A percentile compares a stretch with the other conserved stretches of the same genome.
Evolutionary conservation across 2,329 filamentous ascomycete species (phyloP).

Genomic region (Daldinia sp.): DNA sequence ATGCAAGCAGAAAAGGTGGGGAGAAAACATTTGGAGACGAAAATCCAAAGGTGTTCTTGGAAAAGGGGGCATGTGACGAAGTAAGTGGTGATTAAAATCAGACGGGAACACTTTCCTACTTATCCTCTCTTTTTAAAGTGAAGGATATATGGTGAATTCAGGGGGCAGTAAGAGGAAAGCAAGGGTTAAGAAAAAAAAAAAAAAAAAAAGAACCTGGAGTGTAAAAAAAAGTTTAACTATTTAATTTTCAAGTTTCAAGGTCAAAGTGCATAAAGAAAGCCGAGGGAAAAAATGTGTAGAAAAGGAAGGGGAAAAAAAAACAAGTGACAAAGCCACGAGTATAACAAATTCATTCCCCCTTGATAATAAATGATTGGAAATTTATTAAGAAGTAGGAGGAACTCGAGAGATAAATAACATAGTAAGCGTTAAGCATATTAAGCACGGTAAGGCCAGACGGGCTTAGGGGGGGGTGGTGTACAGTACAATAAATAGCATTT

Average conservation of each 20-base stretch:
- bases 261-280: not conserved
- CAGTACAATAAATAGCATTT: slow-evolving; percentile 3
- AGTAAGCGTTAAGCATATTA: slow-evolving; percentile 6
- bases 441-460: not conserved
- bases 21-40: slow-evolving; percentile 15
- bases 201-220: slow-evolving; percentile 5
- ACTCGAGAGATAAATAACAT: not conserved
- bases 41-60: slow-evolving; percentile 14
- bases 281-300: not conserved
- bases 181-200: slow-evolving; percentile 14
- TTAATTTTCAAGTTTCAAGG: not conserved
- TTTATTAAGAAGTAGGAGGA: slow-evolving; percentile 3
- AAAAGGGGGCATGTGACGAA: slow-evolving; percentile 29
- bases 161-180: slow-evolving; percentile 25
- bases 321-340: not conserved
- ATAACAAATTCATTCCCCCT: not conserved
- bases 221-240: not conserved
- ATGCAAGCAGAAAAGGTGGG: slow-evolving; percentile 27
- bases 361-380: not conserved
- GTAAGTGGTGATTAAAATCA: slow-evolving; percentile 29
- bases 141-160: slow-evolving; percentile 27
- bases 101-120: slow-evolving; percentile 6
- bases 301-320: not conserved
- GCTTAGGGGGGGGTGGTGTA: not conserved
- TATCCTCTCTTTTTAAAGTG: slow-evolving; percentile 15